Conservation (phyloP, 2,329 filamentous ascomycete genomes). For the Aureobasidium leucospermi region DNA sequence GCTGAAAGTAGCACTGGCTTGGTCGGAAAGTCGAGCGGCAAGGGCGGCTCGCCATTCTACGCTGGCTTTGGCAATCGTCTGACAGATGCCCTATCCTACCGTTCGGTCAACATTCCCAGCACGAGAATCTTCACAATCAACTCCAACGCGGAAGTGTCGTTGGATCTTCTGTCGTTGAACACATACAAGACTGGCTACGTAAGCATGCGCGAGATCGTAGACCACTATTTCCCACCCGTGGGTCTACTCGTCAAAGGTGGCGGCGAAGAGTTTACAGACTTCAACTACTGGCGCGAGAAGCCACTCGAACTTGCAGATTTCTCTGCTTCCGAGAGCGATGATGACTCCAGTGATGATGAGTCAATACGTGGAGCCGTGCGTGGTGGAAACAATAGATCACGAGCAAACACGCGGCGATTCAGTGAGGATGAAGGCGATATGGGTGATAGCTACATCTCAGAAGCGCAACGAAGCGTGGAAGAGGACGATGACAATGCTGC, state of each 20-base stretch:
- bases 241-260: conserved; percentile 79
- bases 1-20: neutral
- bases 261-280: conserved; percentile 93
- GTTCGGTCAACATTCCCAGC: conserved; percentile 89
- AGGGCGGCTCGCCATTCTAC: conserved; percentile 64
- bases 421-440: conserved; percentile 18
- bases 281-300: conserved; percentile 87
- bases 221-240: conserved; percentile 95
- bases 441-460: conserved; percentile 21
- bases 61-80: conserved; percentile 95
- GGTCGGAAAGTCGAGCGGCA: conserved; percentile 17
- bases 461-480: conserved; percentile 29
- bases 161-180: conserved; percentile 84
- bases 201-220: conserved; percentile 92
- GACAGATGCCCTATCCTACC: conserved; percentile 92
- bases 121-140: conserved; percentile 98
- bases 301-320: conserved; percentile 84
- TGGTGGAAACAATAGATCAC: neutral
- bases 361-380: neutral
- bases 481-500: conserved; percentile 34
- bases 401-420: conserved; percentile 6
- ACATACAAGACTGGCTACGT: conserved; percentile 96
- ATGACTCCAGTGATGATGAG: conserved; percentile 28
- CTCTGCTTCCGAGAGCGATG: conserved; percentile 67
- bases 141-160: conserved; percentile 87